These are phyloP conservation scores for Leavenworthia alabamica DNA, from an alignment of 345 rosid genomes.

Conservation along the genomic window DNA sequence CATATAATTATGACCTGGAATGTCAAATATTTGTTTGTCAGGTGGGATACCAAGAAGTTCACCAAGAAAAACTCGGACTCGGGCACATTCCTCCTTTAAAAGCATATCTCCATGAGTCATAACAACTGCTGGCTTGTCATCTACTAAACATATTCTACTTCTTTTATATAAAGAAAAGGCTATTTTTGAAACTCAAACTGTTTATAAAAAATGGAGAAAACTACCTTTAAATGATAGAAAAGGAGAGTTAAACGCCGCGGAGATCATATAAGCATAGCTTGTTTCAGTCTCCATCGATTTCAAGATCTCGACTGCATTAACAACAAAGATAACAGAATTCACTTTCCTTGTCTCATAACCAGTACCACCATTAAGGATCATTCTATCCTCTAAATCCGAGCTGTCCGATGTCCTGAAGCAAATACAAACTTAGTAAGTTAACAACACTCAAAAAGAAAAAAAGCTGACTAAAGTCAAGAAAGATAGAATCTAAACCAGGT, in stretches of 20 bases:
- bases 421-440: slow-evolving; percentile 10
- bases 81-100: slow-evolving; percentile 47
- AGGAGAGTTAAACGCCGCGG: slow-evolving; percentile 43
- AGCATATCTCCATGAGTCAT: slow-evolving; percentile 82
- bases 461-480: not conserved
- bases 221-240: slow-evolving; percentile 68
- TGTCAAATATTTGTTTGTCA: slow-evolving; percentile 63
- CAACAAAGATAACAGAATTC: slow-evolving; percentile 63
- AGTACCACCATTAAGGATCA: slow-evolving; percentile 29
- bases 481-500: slow-evolving; percentile 39
- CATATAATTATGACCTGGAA: slow-evolving; percentile 48
- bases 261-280: slow-evolving; percentile 34
- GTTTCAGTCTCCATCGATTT: slow-evolving; percentile 41
- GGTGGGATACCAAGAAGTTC: slow-evolving; percentile 69
- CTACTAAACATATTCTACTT: slow-evolving; percentile 32
- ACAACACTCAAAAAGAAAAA: not conserved
- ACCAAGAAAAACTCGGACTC: slow-evolving; percentile 48
- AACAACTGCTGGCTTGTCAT: slow-evolving; percentile 79
- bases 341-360: slow-evolving; percentile 39
- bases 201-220: not conserved
- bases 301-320: slow-evolving; percentile 50
- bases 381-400: slow-evolving; percentile 35
- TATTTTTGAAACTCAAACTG: not conserved
- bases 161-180: not conserved
- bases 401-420: slow-evolving; percentile 50